These are phyloP conservation scores for Solanum raphanifolium DNA, from an alignment of 257 asterid species.

Conservation along the genomic window DNA sequence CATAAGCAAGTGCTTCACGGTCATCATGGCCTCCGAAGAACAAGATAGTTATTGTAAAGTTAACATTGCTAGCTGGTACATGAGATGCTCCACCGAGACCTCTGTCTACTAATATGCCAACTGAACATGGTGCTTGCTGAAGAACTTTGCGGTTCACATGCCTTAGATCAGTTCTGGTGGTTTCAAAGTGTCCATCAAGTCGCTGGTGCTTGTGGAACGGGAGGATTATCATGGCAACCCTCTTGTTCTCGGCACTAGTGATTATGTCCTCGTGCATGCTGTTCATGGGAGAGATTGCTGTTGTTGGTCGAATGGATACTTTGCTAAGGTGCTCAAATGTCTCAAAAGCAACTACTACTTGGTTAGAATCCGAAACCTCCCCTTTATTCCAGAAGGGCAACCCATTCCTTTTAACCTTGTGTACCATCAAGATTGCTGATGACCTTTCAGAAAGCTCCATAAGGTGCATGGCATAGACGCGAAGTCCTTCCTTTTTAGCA, in stretches of 20 bases:
- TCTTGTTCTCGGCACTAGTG: conserved; percentile 37
- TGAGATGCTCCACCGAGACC: conserved; percentile 65
- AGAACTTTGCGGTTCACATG: conserved; percentile 55
- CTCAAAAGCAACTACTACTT: conserved; percentile 56
- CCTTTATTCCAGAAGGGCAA: conserved; percentile 56
- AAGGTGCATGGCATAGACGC: conserved; percentile 66
- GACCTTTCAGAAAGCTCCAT: conserved; percentile 74
- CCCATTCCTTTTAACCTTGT: conserved; percentile 57
- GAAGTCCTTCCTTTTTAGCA: conserved; percentile 44
- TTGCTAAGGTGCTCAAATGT: conserved; percentile 60
- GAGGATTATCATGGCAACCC: conserved; percentile 43
- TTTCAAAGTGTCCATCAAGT: conserved; percentile 55
- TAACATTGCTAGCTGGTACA: conserved; percentile 43
- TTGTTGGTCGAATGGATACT: conserved; percentile 54
- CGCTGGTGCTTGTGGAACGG: conserved; percentile 61
- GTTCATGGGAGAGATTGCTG: conserved; percentile 49
- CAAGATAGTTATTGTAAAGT: conserved; percentile 32
- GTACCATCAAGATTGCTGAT: conserved; percentile 63
- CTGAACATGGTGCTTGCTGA: conserved; percentile 54
- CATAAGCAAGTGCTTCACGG: conserved; percentile 55
- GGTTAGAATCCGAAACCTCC: conserved; percentile 15
- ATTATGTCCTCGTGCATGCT: conserved; percentile 66
- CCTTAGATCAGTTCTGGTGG: conserved; percentile 40
- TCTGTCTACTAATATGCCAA: conserved; percentile 53
- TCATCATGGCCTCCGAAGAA: conserved; percentile 66